Evolutionary conservation across 768 basidiomycete species (phyloP).

Genomic region (Sistotremastrum suecicum): DNA sequence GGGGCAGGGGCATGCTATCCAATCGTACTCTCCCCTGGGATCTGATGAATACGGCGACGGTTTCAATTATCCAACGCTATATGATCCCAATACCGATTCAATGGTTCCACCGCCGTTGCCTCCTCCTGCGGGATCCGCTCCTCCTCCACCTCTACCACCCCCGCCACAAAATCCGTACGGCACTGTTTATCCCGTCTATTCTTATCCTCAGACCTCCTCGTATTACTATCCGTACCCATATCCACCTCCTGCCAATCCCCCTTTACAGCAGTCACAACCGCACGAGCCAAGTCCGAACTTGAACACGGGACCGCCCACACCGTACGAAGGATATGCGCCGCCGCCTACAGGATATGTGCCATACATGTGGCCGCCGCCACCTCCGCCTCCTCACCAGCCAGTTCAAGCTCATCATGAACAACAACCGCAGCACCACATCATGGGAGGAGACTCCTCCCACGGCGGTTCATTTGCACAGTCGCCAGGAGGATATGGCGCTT

Average conservation of each 20-base stretch:
- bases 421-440: conserved; percentile 1
- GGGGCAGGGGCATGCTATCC: too few species aligned
- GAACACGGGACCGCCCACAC: too few species aligned
- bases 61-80: conserved; percentile 59
- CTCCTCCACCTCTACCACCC: conserved; percentile 11
- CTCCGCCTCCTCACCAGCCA: conserved; percentile 24
- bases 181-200: conserved; percentile 15
- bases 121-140: conserved; percentile 15
- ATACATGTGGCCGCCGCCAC: conserved; percentile 21
- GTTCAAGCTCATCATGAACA: conserved; percentile 15
- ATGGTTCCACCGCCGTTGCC: conserved; percentile 14
- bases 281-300: conserved; percentile 6
- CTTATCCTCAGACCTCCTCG: conserved; percentile 20
- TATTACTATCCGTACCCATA: conserved; percentile 38
- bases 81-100: conserved; percentile 26
- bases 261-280: conserved; percentile 25
- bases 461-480: neutral
- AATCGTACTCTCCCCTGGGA: too few species aligned
- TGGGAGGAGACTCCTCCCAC: neutral
- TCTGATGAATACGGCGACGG: conserved; percentile 10
- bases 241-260: conserved; percentile 29
- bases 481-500: neutral
- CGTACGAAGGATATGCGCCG: neutral
- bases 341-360: conserved; percentile 11
- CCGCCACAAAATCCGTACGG: conserved; percentile 9